Evolutionary conservation across 805 yeast genomes (phyloP), one percentile per base, ranked within the genome.

Genomic region (Saccharomycopsis babjevae): DNA sequence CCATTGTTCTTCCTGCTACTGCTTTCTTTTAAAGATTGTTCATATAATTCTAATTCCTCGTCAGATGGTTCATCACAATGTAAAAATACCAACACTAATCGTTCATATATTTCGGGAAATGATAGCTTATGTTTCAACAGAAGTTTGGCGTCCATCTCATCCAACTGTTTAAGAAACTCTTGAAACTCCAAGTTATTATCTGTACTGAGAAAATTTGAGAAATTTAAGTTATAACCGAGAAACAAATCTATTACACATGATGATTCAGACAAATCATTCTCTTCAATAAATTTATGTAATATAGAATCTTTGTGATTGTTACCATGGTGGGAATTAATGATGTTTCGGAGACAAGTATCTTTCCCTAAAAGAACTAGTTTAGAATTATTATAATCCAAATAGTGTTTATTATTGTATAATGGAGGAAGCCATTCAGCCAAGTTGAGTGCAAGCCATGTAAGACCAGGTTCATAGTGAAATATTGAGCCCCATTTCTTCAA

Each of bases 381-480:
- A 20, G n/a, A 28, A 71, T 66, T 55, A 50, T 52, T 57, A 52
- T 30, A 36, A 20, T 57, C 63, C n/a, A 36, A 13, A 83, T 79
- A 60, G 50, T 65, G 64, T 40, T 61, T 56, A 56, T 77, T 75
- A 16, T 76, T 75, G 43, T 83, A 72, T 39, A 63, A 50, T 0
- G 88, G 89, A 5, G 96, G 92, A 38, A 83, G 79, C 96, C 96
- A 91, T 71, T 90, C 96, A 0, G 96, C 93, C 54, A 92, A 73
- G 11, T 90, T 91, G 38, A 89, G 73, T 0, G 97, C 97, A 20
- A 89, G 82, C 97, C 97, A 91, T 2, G 93, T 79, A 67, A 91
- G 77, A 0, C 96, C 92, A 54, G 86, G 79, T 71, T 89, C 94
- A 70, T 92, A 92, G 66, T 83, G 84, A 59, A 89, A 81, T 61